phyloP scores from a whole-genome alignment of 1,284 basidiomycete genomes.

The Heterobasidion parviporum region DNA sequence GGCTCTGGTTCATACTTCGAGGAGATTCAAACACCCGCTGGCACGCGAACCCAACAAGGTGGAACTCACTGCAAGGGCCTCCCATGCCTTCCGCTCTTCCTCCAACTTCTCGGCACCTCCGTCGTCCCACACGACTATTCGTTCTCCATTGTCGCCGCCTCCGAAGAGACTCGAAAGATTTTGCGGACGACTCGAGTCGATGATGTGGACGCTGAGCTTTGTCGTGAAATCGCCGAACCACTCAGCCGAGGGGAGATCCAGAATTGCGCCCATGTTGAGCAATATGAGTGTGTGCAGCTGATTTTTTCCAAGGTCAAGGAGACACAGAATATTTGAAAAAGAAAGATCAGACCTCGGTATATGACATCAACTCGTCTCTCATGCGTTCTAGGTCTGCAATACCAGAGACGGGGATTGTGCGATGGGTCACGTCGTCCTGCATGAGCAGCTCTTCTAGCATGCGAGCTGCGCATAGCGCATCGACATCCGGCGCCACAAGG shows the following conservation, averaged over 20 bases:
- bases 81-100: conserved; percentile 68
- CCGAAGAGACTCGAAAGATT: conserved; percentile 88
- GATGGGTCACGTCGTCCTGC: conserved; percentile 90
- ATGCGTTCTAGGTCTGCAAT: conserved; percentile 66
- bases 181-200: conserved; percentile 90
- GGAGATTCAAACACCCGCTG: neutral
- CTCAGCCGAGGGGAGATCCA: conserved; percentile 67
- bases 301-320: neutral
- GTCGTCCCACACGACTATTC: conserved; percentile 87
- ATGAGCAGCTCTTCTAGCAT: conserved; percentile 88
- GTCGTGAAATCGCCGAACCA: conserved; percentile 70
- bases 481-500: conserved; percentile 84
- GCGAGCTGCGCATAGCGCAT: conserved; percentile 82
- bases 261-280: conserved; percentile 86
- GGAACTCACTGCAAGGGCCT: conserved; percentile 63
- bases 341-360: conserved; percentile 54
- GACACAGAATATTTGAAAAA: neutral
- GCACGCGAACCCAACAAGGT: neutral
- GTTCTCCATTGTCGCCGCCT: conserved; percentile 57
- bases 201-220: conserved; percentile 75
- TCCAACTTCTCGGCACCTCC: conserved; percentile 62
- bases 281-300: conserved; percentile 90
- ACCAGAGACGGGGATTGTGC: conserved; percentile 88
- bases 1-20: conserved; percentile 63
- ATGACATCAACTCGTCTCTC: conserved; percentile 59